Evolutionary conservation across 139 green algal genomes (phyloP).

Genomic region (Limnomonas spitsbergensis): DNA sequence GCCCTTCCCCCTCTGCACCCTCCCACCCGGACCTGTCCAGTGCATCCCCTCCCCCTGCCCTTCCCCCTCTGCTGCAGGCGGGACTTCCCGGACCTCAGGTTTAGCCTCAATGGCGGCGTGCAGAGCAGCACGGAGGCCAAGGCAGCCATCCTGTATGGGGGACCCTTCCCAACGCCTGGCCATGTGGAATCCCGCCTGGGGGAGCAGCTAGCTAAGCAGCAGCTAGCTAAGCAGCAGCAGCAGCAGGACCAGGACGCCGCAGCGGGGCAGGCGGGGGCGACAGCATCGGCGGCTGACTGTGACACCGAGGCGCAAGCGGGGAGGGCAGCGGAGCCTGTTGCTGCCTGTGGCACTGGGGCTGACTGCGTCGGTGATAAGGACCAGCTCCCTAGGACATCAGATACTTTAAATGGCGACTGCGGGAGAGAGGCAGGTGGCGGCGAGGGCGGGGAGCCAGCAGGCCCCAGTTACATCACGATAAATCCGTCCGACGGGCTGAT

Average conservation of each 20-base stretch:
- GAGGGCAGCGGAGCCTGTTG: background rate
- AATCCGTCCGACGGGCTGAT: constrained; percentile 24
- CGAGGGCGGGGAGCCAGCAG: background rate
- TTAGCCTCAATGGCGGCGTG: constrained; percentile 61
- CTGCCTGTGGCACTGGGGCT: too few relatives aligned
- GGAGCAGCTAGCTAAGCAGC: background rate
- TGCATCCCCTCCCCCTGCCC: too few relatives aligned
- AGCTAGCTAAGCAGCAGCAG: constrained; percentile 5
- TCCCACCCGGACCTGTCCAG: too few relatives aligned
- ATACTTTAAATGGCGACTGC: too few relatives aligned
- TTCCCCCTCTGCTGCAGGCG: constrained; percentile 28
- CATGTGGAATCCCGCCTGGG: background rate
- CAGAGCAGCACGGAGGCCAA: constrained; percentile 38
- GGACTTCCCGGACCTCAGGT: constrained; percentile 87
- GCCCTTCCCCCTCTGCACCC: too few relatives aligned
- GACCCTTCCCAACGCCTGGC: constrained; percentile 8
- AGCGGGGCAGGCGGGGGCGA: background rate
- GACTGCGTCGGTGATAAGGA: too few relatives aligned
- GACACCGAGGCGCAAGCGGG: background rate
- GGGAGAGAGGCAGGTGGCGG: too few relatives aligned
- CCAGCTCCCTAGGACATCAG: too few relatives aligned
- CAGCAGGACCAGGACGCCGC: background rate
- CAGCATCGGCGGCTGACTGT: background rate
- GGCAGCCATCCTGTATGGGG: constrained; percentile 22
- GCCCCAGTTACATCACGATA: background rate